Evolutionary conservation across 2,329 filamentous ascomycete genomes (phyloP).

Genomic region (Trichoderma cornu-damae): DNA sequence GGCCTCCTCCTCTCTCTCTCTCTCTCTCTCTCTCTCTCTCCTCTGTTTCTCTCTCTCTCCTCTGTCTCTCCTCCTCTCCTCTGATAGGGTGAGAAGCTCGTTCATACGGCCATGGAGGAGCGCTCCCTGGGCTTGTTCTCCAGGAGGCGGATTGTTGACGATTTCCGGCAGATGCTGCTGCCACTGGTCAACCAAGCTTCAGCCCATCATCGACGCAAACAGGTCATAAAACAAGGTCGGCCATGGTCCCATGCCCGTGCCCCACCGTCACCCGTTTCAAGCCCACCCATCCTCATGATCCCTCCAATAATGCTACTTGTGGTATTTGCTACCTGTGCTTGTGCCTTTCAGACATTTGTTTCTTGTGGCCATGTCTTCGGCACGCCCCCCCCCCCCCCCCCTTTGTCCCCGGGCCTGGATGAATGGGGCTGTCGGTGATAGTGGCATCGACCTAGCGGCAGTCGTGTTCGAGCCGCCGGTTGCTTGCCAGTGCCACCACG

Average conservation of each 20-base stretch:
- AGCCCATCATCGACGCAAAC: conserved; percentile 14
- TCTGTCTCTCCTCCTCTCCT: background rate
- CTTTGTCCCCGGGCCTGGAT: background rate
- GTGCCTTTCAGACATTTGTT: conserved; percentile 1
- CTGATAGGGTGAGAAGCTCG: background rate
- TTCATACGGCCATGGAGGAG: background rate
- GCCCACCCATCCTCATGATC: conserved; percentile 13
- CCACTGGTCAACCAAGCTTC: conserved; percentile 10
- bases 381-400: conserved; percentile 6
- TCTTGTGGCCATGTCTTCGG: conserved; percentile 2
- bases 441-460: conserved; percentile 11
- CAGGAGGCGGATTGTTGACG: conserved; percentile 4
- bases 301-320: conserved; percentile 10
- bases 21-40: background rate
- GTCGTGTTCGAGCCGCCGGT: conserved; percentile 6
- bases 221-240: conserved; percentile 5
- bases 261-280: conserved; percentile 12
- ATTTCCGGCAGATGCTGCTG: conserved; percentile 9
- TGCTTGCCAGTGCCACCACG: conserved; percentile 13
- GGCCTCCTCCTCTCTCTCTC: background rate
- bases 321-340: background rate
- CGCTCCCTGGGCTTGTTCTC: background rate
- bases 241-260: conserved; percentile 7
- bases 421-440: conserved; percentile 7
- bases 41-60: too few relatives aligned